Evolutionary conservation across 169 alveolate species (phyloP), one percentile per base, ranked within the genome.

Genomic region (Blepharisma undulans): DNA sequence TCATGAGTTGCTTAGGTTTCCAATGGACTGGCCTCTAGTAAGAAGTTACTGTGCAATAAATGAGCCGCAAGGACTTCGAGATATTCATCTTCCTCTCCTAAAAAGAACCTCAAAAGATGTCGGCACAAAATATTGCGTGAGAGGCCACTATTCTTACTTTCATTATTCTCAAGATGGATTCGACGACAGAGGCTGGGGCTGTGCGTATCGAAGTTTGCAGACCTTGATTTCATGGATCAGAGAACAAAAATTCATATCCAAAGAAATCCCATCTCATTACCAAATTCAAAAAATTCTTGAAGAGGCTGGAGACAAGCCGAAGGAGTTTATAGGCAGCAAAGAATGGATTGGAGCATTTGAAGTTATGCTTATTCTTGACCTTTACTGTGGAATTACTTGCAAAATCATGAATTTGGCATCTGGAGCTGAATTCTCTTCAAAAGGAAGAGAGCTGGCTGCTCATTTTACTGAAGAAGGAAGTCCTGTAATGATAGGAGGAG

Each of bases 401-500:
- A 95, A 95, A 89, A 94, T 97, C 14, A 72, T 97, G 61, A 92
- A 94, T 92, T 91, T 95, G 12, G 76, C 93, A 32, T 89, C 93
- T 78, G 98, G 98, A 0, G 61, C 88, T 8, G 97, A 96, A 74
- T 32, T 96, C 21, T 72, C 60, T 29, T 76, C 92, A 27, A 94
- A 95, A 92, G 94, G 93, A 36, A 86, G 94, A 22, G 97, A 95
- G 90, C 93, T 95, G 25, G 87, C 94, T 60, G 89, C 90, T 25
- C 97, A 97, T 88, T 97, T 97, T 91, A 82, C 89, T 25, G 91
- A 92, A 48, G 95, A 95, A 90, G 97, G 97, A 27, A 90, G 97
- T 21, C 98, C 98, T 0, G 95, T 97, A 27, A 97, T 97, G 98
- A 95, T 97, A 33, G 98, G 98, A 29, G 98, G 98, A 34, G 98